A percentile compares a stretch with the other conserved stretches of the same genome.
Conservation (phyloP, 108 stramenopile genomes). For the Nitzschia inconspicua region DNA sequence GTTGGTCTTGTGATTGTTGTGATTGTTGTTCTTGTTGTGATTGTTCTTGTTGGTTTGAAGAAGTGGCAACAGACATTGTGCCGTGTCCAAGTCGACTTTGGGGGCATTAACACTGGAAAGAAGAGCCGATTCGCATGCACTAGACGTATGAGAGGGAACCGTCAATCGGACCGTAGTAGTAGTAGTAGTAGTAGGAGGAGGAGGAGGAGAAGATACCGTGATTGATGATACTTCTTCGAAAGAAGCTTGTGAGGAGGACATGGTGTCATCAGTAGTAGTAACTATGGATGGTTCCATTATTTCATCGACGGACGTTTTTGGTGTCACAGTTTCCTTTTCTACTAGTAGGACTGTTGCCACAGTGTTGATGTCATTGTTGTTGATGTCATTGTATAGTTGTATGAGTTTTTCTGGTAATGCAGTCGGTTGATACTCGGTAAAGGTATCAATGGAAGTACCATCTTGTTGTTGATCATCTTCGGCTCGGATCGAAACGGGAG, state of each 20-base stretch:
- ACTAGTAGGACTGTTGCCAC: background rate
- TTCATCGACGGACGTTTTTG: background rate
- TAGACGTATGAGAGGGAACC: constrained; percentile 39
- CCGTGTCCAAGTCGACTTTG: constrained; percentile 12
- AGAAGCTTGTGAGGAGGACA: background rate
- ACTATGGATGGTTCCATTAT: background rate
- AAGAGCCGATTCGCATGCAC: constrained; percentile 49
- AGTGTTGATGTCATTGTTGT: background rate
- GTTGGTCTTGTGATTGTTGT: background rate
- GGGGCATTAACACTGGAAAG: constrained; percentile 40
- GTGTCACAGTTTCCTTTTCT: background rate
- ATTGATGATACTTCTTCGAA: background rate
- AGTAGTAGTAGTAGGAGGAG: constrained; percentile 11
- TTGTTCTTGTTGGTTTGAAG: constrained; percentile 4
- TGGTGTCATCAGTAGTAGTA: background rate
- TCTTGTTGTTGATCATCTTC: constrained; percentile 34
- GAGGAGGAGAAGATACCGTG: background rate
- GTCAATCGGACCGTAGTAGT: background rate
- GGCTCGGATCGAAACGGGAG: background rate
- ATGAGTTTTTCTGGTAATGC: constrained; percentile 27
- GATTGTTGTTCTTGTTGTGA: background rate
- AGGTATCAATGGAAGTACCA: constrained; percentile 43
- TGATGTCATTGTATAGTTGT: constrained; percentile 7
- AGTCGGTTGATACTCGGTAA: constrained; percentile 29
- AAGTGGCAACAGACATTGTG: constrained; percentile 19